These are phyloP conservation scores for Cytospora piceae DNA, from an alignment of 2,329 filamentous ascomycete genomes.

Conservation along the genomic window DNA sequence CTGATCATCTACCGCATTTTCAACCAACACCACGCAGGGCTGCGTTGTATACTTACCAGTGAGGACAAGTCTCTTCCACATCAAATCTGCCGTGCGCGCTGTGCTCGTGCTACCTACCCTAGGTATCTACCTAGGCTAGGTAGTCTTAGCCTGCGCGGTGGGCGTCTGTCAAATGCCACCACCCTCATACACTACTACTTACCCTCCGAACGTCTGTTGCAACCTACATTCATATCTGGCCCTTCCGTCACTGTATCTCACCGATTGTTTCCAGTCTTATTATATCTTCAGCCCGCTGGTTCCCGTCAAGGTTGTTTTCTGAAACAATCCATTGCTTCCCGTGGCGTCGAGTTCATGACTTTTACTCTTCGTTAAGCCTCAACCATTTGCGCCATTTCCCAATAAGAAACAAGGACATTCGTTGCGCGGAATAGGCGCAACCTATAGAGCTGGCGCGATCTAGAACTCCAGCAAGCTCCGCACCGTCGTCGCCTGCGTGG, in stretches of 20 bases:
- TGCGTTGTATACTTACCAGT: neutral
- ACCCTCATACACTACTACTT: neutral
- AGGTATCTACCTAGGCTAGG: constrained; percentile 17
- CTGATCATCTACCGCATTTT: neutral
- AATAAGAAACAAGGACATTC: constrained; percentile 8
- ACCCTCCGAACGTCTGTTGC: constrained; percentile 12
- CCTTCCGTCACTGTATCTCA: constrained; percentile 4
- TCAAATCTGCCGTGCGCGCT: neutral
- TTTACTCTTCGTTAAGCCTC: neutral
- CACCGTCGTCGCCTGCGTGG: constrained; percentile 14
- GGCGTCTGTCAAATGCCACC: constrained; percentile 31
- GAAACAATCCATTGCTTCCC: neutral
- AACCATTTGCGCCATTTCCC: constrained; percentile 11
- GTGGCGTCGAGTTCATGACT: neutral
- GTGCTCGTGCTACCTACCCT: neutral
- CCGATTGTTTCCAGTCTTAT: constrained; percentile 5
- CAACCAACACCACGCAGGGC: neutral
- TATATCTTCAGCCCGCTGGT: constrained; percentile 5
- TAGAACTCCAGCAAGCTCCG: constrained; percentile 7
- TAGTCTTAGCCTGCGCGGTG: constrained; percentile 6
- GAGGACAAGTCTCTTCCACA: neutral
- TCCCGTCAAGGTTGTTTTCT: neutral
- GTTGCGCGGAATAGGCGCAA: constrained; percentile 17
- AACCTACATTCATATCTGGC: constrained; percentile 9
- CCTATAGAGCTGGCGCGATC: constrained; percentile 8